Evolutionary conservation across 1,284 basidiomycete species (phyloP).

Genomic region (Ceratobasidium sp.): DNA sequence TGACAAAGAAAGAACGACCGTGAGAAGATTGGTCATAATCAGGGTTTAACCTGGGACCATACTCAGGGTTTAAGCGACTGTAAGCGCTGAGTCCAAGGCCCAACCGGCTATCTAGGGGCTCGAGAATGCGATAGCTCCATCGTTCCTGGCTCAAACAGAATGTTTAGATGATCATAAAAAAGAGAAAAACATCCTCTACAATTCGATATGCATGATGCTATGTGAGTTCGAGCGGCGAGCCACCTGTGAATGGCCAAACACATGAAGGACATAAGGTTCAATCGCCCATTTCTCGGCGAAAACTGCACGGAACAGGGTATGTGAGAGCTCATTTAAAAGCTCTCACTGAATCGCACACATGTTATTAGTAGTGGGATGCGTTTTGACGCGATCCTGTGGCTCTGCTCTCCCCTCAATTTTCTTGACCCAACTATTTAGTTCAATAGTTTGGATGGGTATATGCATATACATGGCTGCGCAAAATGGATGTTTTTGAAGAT

Average conservation of each 20-base stretch:
- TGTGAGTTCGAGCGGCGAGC: not conserved
- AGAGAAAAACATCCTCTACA: not conserved
- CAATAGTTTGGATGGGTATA: no score
- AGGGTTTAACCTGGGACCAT: not conserved
- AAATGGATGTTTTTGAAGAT: no score
- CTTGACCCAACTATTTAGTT: no score
- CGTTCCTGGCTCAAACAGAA: not conserved
- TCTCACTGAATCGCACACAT: not conserved
- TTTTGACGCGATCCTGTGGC: not conserved
- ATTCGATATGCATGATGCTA: not conserved
- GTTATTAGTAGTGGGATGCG: not conserved
- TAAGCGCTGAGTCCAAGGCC: slow-evolving; percentile 1
- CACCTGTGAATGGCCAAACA: not conserved
- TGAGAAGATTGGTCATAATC: slow-evolving; percentile 8
- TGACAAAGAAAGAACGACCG: not conserved
- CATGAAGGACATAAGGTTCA: no score
- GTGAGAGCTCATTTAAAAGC: not conserved
- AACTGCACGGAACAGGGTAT: no score
- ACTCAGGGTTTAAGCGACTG: not conserved
- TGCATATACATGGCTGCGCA: no score
- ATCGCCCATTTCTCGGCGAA: no score
- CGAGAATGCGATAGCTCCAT: not conserved
- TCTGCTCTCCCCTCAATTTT: not conserved
- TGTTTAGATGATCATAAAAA: not conserved
- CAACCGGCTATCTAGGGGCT: not conserved